Percentiles rank a stretch among this genome's conserved stretches.
Evolutionary conservation across 2,329 filamentous ascomycete genomes (phyloP).

Genomic region (Sporothrix variecibatus): DNA sequence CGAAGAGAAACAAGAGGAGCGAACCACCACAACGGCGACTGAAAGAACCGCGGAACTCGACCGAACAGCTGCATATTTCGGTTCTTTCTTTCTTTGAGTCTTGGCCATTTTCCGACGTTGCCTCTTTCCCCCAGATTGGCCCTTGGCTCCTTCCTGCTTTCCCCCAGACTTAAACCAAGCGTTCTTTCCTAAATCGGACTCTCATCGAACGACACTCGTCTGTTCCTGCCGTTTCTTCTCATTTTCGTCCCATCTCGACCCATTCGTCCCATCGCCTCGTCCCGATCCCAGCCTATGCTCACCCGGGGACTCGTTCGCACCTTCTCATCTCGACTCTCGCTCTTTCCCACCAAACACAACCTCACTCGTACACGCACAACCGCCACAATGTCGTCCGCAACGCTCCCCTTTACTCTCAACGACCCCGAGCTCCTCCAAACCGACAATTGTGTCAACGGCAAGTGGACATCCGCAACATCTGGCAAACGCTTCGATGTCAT

Average conservation of each 20-base stretch:
- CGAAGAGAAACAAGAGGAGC: not conserved
- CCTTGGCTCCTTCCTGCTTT: not conserved
- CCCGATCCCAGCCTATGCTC: not conserved
- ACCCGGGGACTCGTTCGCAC: not conserved
- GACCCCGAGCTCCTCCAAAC: conserved; percentile 51
- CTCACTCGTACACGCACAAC: not conserved
- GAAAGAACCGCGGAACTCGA: not conserved
- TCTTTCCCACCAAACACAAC: not conserved
- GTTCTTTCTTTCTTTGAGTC: not conserved
- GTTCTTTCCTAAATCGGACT: conserved; percentile 8
- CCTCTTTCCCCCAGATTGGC: not conserved
- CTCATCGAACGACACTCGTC: not conserved
- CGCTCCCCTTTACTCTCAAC: conserved; percentile 46
- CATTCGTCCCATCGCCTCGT: not conserved
- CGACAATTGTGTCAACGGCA: conserved; percentile 53
- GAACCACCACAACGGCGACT: not conserved
- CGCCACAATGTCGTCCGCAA: conserved; percentile 9
- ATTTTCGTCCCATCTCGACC: not conserved
- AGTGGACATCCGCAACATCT: conserved; percentile 49
- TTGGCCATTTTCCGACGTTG: not conserved
- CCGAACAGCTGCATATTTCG: not conserved
- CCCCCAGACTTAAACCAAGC: not conserved
- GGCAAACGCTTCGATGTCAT: conserved; percentile 54
- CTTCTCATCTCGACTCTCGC: not conserved
- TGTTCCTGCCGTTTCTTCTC: not conserved